Evolutionary conservation across 495 filamentous ascomycete species (phyloP), one percentile per base, ranked within the genome.

Genomic region (Aspergillus mulundensis): DNA sequence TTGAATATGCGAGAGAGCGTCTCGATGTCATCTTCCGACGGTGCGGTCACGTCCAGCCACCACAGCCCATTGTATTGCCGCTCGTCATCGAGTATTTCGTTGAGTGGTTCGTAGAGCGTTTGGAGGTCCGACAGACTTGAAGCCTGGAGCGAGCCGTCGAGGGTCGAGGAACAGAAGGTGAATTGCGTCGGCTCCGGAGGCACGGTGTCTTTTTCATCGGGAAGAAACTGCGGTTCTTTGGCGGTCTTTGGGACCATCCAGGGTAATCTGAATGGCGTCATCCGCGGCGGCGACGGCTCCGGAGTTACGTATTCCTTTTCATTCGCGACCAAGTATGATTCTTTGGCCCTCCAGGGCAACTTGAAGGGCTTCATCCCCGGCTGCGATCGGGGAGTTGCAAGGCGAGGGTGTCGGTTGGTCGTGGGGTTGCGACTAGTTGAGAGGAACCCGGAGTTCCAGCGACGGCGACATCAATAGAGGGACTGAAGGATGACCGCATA

Each of bases 1-100:
- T 84, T 84, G 64, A 97, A 95, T 6, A 90, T 87, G 50, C 84
- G 86, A 71, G 87, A 88, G 45, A 97, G 77, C 6, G 81, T 82
- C 39, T 86, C 84, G 25, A 94, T 84, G 65, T 96, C 92, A 44
- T 91, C 88, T 61, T 90, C 85, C 7, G 85, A 87, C 1, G 91
- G 88, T 50, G 90, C 84, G 57, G 87, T 83, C 61, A 94, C 85
- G 62, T 97, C 90, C 16, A 97, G 76, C 92, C 92, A 97, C 89
- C 89, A 94, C 19, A 88, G 83, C 47, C 87, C 88, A 36, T 64
- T 57, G 0, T 83, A 75, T 28, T 80, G 7, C 80, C 81, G 14
- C 89, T 79, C 40, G 25, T 8, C 4, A 8, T 84, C 82, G 63
- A 96, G 91, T 6, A 96, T 81, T 18, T 88, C 86, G 15, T 85